Evolutionary conservation across 495 filamentous ascomycete species (phyloP), one percentile per base, ranked within the genome.

Genomic region (Tuber brumale): DNA sequence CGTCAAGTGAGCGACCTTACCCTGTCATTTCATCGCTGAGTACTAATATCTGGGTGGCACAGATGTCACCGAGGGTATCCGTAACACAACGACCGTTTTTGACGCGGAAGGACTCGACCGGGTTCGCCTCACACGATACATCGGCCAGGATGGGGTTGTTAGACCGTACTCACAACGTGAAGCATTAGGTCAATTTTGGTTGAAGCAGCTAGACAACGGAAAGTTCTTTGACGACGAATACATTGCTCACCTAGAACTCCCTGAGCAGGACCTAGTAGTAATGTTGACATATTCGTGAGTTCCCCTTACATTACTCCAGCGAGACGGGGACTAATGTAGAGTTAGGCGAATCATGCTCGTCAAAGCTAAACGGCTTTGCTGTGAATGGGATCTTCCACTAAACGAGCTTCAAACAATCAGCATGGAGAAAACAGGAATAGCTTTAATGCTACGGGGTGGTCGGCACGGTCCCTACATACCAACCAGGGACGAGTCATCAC

Each of bases 21-120:
- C 19, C 37, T 23, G 31, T 46, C 39, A 12, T 39, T 37, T 44
- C 3, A 76, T 12, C 43, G 6, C 16, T 27, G 35, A 70, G 69
- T 76, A 75, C 82, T 86, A 77, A 86, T 77, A 18, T 70, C 27
- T 37, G 74, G 39, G 37, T n/a, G 16, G 42, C 19, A 42, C 72
- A 88, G 86, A 97, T 84, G 89, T 99, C 77, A 93, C 93, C 31
- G 95, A 99, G 85, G 95, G 95, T 75, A 94, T 99, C 61, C 93
- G 95, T 80, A 99, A 99, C 85, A 99, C 95, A 12, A 99, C 95
- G 10, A 99, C 96, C 0, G 95, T 99, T 48, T 99, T 99, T 83
- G 95, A 99, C 81, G 90, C 91, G 48, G 91, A 96, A 71, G 95
- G 95, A 61, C 90, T 99, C 9, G 95, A 99, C 79, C 92, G 96